Base-by-base conservation (phyloP, 2,329 filamentous ascomycete genomes). In the Didymella sp. region DNA sequence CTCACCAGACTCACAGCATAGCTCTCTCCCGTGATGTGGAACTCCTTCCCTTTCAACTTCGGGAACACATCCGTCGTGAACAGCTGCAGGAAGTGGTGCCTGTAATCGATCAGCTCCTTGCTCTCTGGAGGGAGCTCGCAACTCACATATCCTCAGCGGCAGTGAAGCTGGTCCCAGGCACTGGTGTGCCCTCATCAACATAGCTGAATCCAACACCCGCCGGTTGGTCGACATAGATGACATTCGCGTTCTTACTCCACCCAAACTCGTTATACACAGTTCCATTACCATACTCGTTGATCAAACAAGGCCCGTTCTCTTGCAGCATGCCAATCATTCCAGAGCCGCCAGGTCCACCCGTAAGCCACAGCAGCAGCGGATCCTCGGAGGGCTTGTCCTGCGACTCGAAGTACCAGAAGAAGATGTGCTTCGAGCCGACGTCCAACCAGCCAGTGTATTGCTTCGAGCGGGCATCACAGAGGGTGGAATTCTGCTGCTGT, bases 21-120 rank as follows among this genome's bases (percentile, higher is more conserved):
- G 53, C 77, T 80, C 58, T 84, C 81, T 0, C 81, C 81, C 0
- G 81, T 78, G 25, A 84, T 77, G 41, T 82, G 78, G 25, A 84
- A 75, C 4, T 78, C 73, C 3, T 72, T 64, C 0, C 73, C 50
- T 27, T 64, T 60, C 17, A 78, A 64, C 8, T 78, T 65, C 0
- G 81, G 80, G 50, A 83, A 82, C 0, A 80, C 74, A 15, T 80
- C 73, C 13, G 70, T 73, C 19, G 80, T 73, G 58, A 83, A 82
- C 4, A 82, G 68, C 59, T 81, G 79, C 47, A 84, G 68, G 58
- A 83, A 83, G 31, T 76, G 66, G 61, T 82, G 78, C 35, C 35
- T 38, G 35, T 22, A 19, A 3, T 21, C n/a, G 19, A 15, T 38
- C 11, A 38, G 35, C 11, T 22, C 17, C 5, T n/a, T 38, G 35